Evolutionary conservation across 2,329 filamentous ascomycete genomes (phyloP), one percentile per base, ranked within the genome.

Genomic region (Cordyceps farinosa): DNA sequence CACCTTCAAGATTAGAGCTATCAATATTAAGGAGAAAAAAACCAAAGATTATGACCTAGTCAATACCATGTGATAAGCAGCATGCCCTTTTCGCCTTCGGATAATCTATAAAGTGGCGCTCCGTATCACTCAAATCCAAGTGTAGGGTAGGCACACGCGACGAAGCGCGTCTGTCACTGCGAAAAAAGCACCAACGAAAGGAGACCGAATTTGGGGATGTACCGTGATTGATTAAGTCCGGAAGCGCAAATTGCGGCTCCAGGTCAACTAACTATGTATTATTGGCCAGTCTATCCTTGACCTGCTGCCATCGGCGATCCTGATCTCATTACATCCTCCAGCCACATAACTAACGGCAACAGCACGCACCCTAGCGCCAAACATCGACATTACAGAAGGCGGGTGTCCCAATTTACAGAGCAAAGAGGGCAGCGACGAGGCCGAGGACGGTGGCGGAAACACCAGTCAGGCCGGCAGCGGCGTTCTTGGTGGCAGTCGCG

Each of bases 361-460:
- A 45, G 38, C 34, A 36, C n/a, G 29, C 11, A 30, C 7, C 51
- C 9, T 5, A 50, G 30, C 47, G 53, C 22, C 6, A 22, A 22
- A 59, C 38, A 42, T 48, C 10, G 17, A 53, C 27, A 53, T 10
- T 27, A 27, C 17, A 61, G 11, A 3, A 9, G 52, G n/a, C 5
- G 3, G 22, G 9, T n/a, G 45, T 44, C 17, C 30, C 48, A 38
- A 62, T 64, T 64, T 64, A 64, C 55, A 64, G 50, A 42, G 62
- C 54, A 55, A 64, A 60, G 44, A 64, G 40, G 9, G 62, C 62
- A 50, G 62, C 62, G 36, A 60, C 34, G 40, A 58, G 6, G 32
- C 36, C 62, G 27, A 64, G 29, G 34, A 61, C 3, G 17, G 47
- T 36, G 27, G 42, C 60, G 13, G 60, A 48, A 44, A 10, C 50